Evolutionary conservation across 2,329 filamentous ascomycete species (phyloP), one percentile per base, ranked within the genome.

Genomic region (Cladosporium sp.): DNA sequence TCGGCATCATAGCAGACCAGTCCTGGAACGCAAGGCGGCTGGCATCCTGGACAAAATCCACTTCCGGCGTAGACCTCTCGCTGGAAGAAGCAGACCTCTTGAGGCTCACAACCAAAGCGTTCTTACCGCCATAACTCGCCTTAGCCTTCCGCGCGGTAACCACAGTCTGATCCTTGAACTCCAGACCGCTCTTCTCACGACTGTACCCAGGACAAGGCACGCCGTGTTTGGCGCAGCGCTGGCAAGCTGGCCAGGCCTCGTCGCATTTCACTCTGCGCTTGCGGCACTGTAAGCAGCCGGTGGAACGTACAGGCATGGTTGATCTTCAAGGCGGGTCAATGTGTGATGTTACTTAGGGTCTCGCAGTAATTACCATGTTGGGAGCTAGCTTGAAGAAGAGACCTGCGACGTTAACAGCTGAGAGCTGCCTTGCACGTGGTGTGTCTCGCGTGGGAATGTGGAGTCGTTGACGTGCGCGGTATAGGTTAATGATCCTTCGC

Each of bases 291-390:
- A 64, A 62, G 59, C 68, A 69, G 36, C 68, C 68, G 41, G 73
- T 68, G 24, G 74, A 76, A 55, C 72, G 72, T 47, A 68, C 66
- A 8, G 74, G 74, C 74, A 76, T 76, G n/a, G 11, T 60, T 18
- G 30, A 6, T 41, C 15, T 41, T 41, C 36, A 14, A 36, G 14
- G 54, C 49, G 38, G 18, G 57, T 59, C 3, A 14, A 11, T 44
- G 57, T 21, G 7, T 36, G 18, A 26, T 21, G 7, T 36, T 18
- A 26, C 18, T n/a, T 44, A n/a, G 41, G 10, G 34, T 7, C 32
- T 58, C 55, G 55, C 55, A 36, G 24, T 38, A 18, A 58, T 38
- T 58, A 21, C 52, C 52, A 34, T 55, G 52, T 55, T 55, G 11
- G 52, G 52, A 7, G 12, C 4, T 58, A 34, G 34, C n/a, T 36